Conservation (phyloP, 371 early-diverging fungal species). For the Batkoa obscura region DNA sequence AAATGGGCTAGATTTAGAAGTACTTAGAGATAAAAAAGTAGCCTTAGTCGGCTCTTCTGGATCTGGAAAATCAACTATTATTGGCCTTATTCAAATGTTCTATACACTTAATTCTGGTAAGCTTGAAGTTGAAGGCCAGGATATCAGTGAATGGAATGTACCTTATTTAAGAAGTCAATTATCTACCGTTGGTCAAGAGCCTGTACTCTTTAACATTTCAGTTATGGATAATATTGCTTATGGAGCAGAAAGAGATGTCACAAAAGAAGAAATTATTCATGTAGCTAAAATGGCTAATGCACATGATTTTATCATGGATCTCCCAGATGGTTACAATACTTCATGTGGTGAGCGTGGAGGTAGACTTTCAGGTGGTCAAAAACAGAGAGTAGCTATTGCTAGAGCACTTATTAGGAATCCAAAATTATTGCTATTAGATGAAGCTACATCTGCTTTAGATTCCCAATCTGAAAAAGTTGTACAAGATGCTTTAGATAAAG, state of each 20-base stretch:
- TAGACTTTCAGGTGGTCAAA: slow-evolving; percentile 63
- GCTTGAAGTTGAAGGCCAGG: background rate
- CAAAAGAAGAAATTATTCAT: slow-evolving; percentile 21
- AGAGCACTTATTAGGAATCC: slow-evolving; percentile 53
- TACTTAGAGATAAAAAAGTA: slow-evolving; percentile 13
- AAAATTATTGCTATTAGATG: slow-evolving; percentile 59
- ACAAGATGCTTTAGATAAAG: slow-evolving; percentile 23
- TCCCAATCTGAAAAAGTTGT: slow-evolving; percentile 30
- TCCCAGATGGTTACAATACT: slow-evolving; percentile 63
- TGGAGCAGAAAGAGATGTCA: slow-evolving; percentile 17
- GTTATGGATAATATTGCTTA: slow-evolving; percentile 57
- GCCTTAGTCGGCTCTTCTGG: slow-evolving; percentile 49
- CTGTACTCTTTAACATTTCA: slow-evolving; percentile 50
- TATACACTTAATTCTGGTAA: slow-evolving; percentile 3
- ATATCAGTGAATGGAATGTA: slow-evolving; percentile 25
- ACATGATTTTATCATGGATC: slow-evolving; percentile 44
- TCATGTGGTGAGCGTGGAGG: slow-evolving; percentile 63
- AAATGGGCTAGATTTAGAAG: slow-evolving; percentile 26
- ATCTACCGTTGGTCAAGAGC: slow-evolving; percentile 66
- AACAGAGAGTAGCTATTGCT: slow-evolving; percentile 30
- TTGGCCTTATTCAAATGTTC: slow-evolving; percentile 26
- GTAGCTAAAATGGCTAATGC: slow-evolving; percentile 25
- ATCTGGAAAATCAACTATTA: slow-evolving; percentile 40
- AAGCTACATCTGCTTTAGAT: slow-evolving; percentile 75
- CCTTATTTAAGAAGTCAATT: slow-evolving; percentile 26